phyloP scores from a whole-genome alignment of 1,284 basidiomycete species.

The Singerocomus inundabilis region DNA sequence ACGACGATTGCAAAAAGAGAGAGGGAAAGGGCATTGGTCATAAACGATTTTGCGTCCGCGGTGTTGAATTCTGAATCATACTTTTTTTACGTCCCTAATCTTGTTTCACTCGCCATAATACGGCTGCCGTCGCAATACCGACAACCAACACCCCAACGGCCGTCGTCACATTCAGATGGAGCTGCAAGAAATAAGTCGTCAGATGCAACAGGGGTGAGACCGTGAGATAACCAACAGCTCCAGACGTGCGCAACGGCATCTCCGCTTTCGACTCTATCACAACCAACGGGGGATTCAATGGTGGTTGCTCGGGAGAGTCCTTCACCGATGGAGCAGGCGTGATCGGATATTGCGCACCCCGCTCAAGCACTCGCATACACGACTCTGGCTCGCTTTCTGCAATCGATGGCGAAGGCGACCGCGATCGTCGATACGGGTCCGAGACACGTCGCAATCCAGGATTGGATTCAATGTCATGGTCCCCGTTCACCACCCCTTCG shows the following conservation, averaged over 20 bases:
- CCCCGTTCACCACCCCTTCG: slow-evolving; percentile 24
- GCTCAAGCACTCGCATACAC: slow-evolving; percentile 17
- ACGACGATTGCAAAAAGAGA: slow-evolving; percentile 4
- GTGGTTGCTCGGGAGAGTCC: slow-evolving; percentile 34
- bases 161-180: slow-evolving; percentile 36
- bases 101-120: slow-evolving; percentile 63
- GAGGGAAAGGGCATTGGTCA: slow-evolving; percentile 9
- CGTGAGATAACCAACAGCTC: slow-evolving; percentile 32
- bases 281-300: slow-evolving; percentile 6
- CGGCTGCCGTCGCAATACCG: slow-evolving; percentile 62
- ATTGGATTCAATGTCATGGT: slow-evolving; percentile 21
- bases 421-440: slow-evolving; percentile 31
- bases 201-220: slow-evolving; percentile 13
- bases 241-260: slow-evolving; percentile 20
- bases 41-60: too few relatives aligned
- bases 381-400: slow-evolving; percentile 42
- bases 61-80: too few relatives aligned
- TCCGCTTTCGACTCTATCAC: slow-evolving; percentile 16
- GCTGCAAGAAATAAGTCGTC: slow-evolving; percentile 29
- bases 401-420: slow-evolving; percentile 41
- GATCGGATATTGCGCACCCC: slow-evolving; percentile 39
- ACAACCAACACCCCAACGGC: slow-evolving; percentile 60
- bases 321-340: slow-evolving; percentile 46
- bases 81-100: slow-evolving; percentile 31
- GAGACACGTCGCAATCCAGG: slow-evolving; percentile 29